Evolutionary conservation across 2,329 filamentous ascomycete species (phyloP).

Genomic region (Magnaporthiopsis incrustans): DNA sequence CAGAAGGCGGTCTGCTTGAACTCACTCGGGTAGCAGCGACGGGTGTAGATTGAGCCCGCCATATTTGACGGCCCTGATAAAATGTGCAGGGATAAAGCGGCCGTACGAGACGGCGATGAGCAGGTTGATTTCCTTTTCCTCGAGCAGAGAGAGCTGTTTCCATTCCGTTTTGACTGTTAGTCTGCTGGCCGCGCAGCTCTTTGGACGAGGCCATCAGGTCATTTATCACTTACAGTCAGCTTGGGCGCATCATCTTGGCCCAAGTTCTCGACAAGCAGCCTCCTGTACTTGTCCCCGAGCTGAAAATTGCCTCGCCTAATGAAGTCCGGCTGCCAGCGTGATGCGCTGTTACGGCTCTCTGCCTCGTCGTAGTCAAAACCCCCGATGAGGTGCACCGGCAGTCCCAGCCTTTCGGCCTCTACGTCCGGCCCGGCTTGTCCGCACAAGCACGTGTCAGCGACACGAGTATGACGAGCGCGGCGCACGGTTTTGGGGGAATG

Average conservation of each 20-base stretch:
- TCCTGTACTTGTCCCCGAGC: too few relatives aligned
- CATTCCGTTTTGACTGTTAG: conserved; percentile 12
- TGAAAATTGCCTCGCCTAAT: too few relatives aligned
- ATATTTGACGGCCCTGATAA: conserved; percentile 64
- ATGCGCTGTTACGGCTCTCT: too few relatives aligned
- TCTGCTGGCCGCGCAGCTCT: not conserved
- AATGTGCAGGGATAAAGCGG: conserved; percentile 71
- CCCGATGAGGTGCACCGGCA: conserved; percentile 67
- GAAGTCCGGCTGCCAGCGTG: too few relatives aligned
- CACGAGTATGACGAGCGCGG: not conserved
- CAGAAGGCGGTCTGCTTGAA: conserved; percentile 2
- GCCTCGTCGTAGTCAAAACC: conserved; percentile 46
- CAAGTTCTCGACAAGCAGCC: too few relatives aligned
- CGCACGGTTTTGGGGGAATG: not conserved
- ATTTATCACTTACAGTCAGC: not conserved
- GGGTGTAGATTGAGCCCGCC: conserved; percentile 92
- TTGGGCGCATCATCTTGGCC: not conserved
- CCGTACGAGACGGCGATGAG: conserved; percentile 93
- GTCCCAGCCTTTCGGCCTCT: conserved; percentile 52
- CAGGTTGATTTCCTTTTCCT: conserved; percentile 51
- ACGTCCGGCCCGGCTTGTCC: conserved; percentile 12
- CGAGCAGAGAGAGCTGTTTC: conserved; percentile 1
- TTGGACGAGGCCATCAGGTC: not conserved
- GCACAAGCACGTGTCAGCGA: not conserved
- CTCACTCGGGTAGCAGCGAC: conserved; percentile 76